A percentile compares a stretch with the other conserved stretches of the same genome.
phyloP scores from a whole-genome alignment of 805 yeast species.

The Saccharomyces paradoxus region DNA sequence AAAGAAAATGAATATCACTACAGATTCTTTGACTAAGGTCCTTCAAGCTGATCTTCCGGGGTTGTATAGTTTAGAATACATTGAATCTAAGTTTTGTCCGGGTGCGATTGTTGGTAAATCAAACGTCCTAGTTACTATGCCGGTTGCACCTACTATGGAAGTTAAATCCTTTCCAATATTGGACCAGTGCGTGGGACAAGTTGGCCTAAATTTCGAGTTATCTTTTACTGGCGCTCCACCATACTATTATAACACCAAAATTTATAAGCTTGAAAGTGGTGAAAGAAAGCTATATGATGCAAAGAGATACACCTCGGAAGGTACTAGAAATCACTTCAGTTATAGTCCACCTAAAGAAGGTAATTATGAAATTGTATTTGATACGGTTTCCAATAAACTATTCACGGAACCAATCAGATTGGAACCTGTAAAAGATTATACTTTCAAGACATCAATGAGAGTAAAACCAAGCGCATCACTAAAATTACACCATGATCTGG shows the following conservation, averaged over 20 bases:
- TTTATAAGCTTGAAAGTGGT: constrained; percentile 44
- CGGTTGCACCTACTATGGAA: constrained; percentile 43
- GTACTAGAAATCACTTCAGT: constrained; percentile 47
- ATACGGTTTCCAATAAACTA: constrained; percentile 54
- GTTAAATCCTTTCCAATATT: constrained; percentile 45
- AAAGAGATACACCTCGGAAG: constrained; percentile 32
- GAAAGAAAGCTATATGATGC: constrained; percentile 30
- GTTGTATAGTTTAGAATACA: constrained; percentile 45
- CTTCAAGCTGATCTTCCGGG: constrained; percentile 54
- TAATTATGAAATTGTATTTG: constrained; percentile 64
- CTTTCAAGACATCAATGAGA: constrained; percentile 63
- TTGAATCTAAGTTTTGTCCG: constrained; percentile 55
- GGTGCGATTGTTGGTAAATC: constrained; percentile 56
- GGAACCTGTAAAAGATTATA: constrained; percentile 34
- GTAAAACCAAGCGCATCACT: constrained; percentile 54
- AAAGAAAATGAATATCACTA: constrained; percentile 19
- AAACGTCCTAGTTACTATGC: constrained; percentile 45
- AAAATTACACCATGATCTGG: constrained; percentile 13
- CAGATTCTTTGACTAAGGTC: constrained; percentile 24
- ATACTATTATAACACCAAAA: constrained; percentile 55
- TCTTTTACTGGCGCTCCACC: constrained; percentile 74
- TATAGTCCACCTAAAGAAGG: constrained; percentile 81
- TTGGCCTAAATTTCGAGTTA: constrained; percentile 72
- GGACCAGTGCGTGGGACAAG: constrained; percentile 88
- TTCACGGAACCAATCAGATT: constrained; percentile 39